A percentile compares a stretch with the other conserved stretches of the same genome.
Conservation (phyloP, 1,284 basidiomycete genomes). For the Melampsora larici-populina region DNA sequence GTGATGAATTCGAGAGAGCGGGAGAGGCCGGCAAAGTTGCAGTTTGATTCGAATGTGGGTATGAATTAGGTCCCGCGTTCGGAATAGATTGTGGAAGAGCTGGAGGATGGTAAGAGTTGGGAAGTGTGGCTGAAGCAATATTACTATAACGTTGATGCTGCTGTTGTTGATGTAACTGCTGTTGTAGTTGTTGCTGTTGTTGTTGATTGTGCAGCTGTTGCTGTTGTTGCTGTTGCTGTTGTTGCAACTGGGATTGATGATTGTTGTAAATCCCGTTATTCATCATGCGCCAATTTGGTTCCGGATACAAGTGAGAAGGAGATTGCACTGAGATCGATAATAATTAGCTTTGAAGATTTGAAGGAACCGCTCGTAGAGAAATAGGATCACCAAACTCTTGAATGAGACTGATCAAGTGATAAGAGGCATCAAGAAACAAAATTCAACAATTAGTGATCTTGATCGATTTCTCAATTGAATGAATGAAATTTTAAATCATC, state of each 20-base stretch:
- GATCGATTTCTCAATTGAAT: no score
- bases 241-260: slow-evolving; percentile 16
- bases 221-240: slow-evolving; percentile 31
- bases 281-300: background rate
- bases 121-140: slow-evolving; percentile 1
- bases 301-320: no score
- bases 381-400: no score
- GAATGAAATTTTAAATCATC: no score
- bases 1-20: slow-evolving; percentile 39
- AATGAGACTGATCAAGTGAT: no score
- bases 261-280: slow-evolving; percentile 20
- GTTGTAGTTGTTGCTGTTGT: slow-evolving; percentile 15
- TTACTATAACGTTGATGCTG: slow-evolving; percentile 9
- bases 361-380: no score
- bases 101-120: slow-evolving; percentile 25
- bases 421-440: no score
- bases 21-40: slow-evolving; percentile 14
- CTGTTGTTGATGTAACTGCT: slow-evolving; percentile 29
- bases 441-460: no score
- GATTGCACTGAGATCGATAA: no score
- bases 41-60: slow-evolving; percentile 21
- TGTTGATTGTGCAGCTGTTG: slow-evolving; percentile 18
- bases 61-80: slow-evolving; percentile 12
- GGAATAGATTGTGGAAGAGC: slow-evolving; percentile 1
- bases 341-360: no score